Evolutionary conservation across 164 flowering plant genomes (phyloP), one percentile per base, ranked within the genome.

Genomic region (Pachysandra terminalis): DNA sequence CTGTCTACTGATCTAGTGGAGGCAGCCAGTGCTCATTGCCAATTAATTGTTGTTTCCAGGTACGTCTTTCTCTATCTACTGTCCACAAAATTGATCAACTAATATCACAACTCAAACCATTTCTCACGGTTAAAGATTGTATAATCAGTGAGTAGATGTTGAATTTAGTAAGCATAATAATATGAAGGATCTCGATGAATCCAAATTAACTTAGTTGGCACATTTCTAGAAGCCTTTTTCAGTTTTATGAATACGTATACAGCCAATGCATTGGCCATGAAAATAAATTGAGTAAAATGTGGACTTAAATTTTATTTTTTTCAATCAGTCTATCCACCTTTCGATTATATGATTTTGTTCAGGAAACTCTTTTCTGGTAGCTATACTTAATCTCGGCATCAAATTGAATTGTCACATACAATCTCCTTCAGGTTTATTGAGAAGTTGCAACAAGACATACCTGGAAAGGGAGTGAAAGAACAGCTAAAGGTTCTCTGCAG

Each of bases 21-120:
- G 81, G 96, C 90, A 23, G 88, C 98, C 0, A 75, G 81, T 64
- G 99, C 99, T 76, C 99, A 96, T 74, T 91, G 98, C 68, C 98
- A 93, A 72, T 72, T 93, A 63, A 91, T 96, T 71, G 87, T 96
- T 70, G 96, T 96, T 71, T 88, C 97, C 75, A 96, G 91, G 99
- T 90, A 83, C 83, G 90, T 64, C n/a, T 68, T 63, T 41, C 40
- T 26, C n/a, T 45, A 21, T 27, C 59, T n/a, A 45, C 27, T 7
- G 6, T 9, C 21, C 12, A 19, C 21, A 32, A 55, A 27, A 17
- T 63, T 40, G 0, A 12, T 49, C 1, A 9, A 64, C n/a, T 52
- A 56, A 56, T 19, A 53, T 53, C 19, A 64, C 0, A 28, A n/a
- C 13, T 19, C 32, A 23, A 24, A n/a, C n/a, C n/a, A 9, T 7